phyloP scores from a whole-genome alignment of 371 early-diverging fungal species.

The Thermomucor indicae-seudaticae region DNA sequence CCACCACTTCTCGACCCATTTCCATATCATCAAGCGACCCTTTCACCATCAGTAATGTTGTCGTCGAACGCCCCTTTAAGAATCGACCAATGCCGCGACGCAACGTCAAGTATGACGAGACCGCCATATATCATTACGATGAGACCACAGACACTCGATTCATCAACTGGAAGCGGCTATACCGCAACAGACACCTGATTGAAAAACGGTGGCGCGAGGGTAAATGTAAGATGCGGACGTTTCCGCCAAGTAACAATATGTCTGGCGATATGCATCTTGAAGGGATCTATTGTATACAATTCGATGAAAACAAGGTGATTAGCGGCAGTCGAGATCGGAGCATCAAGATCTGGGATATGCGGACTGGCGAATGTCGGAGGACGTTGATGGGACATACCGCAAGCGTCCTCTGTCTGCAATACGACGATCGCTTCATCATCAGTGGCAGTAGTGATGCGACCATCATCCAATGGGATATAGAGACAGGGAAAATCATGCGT shows the following conservation, averaged over 20 bases:
- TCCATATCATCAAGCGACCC: conserved; percentile 9
- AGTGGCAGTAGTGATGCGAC: conserved; percentile 83
- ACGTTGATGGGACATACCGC: conserved; percentile 74
- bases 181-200: conserved; percentile 51
- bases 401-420: conserved; percentile 82
- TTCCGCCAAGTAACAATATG: conserved; percentile 32
- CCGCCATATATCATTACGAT: conserved; percentile 28
- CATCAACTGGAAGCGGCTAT: conserved; percentile 70
- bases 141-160: conserved; percentile 32
- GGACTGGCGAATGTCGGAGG: conserved; percentile 47
- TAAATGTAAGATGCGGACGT: conserved; percentile 45
- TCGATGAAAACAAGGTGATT: conserved; percentile 63
- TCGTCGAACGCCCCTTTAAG: conserved; percentile 15
- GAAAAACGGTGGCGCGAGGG: conserved; percentile 71
- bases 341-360: conserved; percentile 81
- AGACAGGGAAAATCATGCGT: conserved; percentile 61
- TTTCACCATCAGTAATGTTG: conserved; percentile 7
- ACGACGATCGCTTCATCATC: conserved; percentile 68
- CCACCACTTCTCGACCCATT: conserved; percentile 6
- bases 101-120: conserved; percentile 28
- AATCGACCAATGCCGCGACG: conserved; percentile 24
- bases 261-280: conserved; percentile 72
- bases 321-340: conserved; percentile 84
- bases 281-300: conserved; percentile 90
- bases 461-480: conserved; percentile 74